A percentile compares a stretch with the other conserved stretches of the same genome.
These are phyloP conservation scores for Priceomyces haplophilus DNA, from an alignment of 805 yeast species.

Conservation along the genomic window DNA sequence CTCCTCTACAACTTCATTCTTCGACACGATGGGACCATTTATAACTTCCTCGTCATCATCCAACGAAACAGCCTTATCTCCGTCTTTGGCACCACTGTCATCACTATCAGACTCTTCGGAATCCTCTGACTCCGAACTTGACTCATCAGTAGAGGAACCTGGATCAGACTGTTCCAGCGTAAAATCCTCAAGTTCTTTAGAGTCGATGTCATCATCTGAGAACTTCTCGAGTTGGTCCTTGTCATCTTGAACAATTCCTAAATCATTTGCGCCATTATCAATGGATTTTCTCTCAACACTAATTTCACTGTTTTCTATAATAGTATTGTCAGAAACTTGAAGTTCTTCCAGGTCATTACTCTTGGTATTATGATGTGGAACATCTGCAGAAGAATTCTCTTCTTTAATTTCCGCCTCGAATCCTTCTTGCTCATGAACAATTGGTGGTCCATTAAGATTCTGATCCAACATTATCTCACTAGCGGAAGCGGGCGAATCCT, in stretches of 20 bases:
- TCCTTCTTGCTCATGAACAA: no score
- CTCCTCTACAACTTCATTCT: slow-evolving; percentile 72
- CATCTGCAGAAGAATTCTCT: no score
- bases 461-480: no score
- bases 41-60: slow-evolving; percentile 42
- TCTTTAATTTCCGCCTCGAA: no score
- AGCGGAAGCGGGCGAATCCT: no score
- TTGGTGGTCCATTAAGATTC: no score
- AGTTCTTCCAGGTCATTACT: no score
- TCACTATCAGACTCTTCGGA: slow-evolving; percentile 18
- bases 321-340: no score
- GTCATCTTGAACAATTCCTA: not conserved
- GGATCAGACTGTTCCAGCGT: slow-evolving; percentile 11
- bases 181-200: slow-evolving; percentile 12
- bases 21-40: slow-evolving; percentile 70
- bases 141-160: slow-evolving; percentile 3
- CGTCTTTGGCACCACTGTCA: slow-evolving; percentile 64
- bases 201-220: slow-evolving; percentile 30
- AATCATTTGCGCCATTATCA: no score
- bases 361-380: no score
- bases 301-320: no score
- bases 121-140: slow-evolving; percentile 11
- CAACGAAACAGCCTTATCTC: slow-evolving; percentile 15
- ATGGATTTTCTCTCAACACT: not conserved
- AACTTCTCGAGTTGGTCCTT: slow-evolving; percentile 11